Evolutionary conservation across 208 protist species (phyloP), one percentile per base, ranked within the genome.

Genomic region (Trypanosoma theileri): DNA sequence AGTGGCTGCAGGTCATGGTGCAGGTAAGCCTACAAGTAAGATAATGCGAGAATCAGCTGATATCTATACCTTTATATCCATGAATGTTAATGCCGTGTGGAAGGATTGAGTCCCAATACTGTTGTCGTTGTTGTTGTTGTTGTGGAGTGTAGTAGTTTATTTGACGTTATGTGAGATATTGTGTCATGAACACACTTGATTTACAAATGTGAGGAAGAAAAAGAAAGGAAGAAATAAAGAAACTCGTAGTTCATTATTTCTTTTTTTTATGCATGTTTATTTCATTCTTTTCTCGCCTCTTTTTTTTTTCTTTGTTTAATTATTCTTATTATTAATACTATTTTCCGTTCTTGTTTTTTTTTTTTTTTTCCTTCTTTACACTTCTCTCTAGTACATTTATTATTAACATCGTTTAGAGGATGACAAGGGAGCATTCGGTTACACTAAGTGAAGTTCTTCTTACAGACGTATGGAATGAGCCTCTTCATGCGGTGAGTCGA

Each of bases 61-160:
- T 61, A 96, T 89, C 58, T 98, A 96, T 73, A 82, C 84, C 21
- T 98, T 98, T 77, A 94, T 98, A 44, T 85, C 94, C 11, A 95
- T 89, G 71, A 82, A 64, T 71, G 83, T 87, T 17, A 85, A 91
- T 21, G 81, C 86, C 9, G 78, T 65, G 21, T 97, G 87, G 87
- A 78, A 82, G 24, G 74, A 82, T 6, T 85, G 58, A 66, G 21
- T 51, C 7, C 17, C 35, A 19, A 41, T 22, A 13, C 10, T 50
- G 14, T 50, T 50, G 6, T 51, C 11, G 16, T 24, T 19, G 35
- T 8, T 3, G 45, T 40, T 9, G 56, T 22, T 6, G 24, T 48
- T 13, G 35, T 10, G 28, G 6, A 35, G 28, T 35, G 1, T 35
- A 35, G 6, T 35, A 35, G 6, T 35, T 35, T 35, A 35, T 35